Conservation (phyloP, 2,329 filamentous ascomycete species). For the Penicillium sp. region DNA sequence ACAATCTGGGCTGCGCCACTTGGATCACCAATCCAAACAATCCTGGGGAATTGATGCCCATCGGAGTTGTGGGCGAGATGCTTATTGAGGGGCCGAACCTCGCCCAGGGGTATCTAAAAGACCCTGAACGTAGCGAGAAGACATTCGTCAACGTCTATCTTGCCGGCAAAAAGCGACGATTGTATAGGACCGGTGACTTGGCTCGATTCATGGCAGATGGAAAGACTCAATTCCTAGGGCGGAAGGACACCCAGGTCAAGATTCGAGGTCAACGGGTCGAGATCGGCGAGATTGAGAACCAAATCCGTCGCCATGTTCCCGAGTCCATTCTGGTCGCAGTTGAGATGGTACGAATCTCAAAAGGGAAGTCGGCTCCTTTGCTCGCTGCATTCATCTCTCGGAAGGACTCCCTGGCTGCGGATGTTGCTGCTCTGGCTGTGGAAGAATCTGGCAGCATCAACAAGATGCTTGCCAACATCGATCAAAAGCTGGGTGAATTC, state of each 20-base stretch:
- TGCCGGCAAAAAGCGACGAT: background rate
- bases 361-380: background rate
- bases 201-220: background rate
- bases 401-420: background rate
- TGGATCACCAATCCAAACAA: background rate
- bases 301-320: background rate
- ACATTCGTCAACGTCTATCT: background rate
- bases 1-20: background rate
- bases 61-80: background rate
- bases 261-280: background rate
- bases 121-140: background rate
- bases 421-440: background rate
- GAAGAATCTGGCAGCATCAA: background rate
- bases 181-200: background rate
- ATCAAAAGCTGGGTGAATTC: background rate
- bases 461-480: background rate
- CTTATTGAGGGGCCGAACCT: background rate
- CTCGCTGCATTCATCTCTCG: background rate
- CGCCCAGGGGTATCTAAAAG: background rate
- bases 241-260: background rate
- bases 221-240: background rate
- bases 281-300: background rate
- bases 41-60: background rate
- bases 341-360: background rate
- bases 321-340: background rate